phyloP scores from a whole-genome alignment of 2,329 filamentous ascomycete genomes.

The Chrysoporthe austroafricana region DNA sequence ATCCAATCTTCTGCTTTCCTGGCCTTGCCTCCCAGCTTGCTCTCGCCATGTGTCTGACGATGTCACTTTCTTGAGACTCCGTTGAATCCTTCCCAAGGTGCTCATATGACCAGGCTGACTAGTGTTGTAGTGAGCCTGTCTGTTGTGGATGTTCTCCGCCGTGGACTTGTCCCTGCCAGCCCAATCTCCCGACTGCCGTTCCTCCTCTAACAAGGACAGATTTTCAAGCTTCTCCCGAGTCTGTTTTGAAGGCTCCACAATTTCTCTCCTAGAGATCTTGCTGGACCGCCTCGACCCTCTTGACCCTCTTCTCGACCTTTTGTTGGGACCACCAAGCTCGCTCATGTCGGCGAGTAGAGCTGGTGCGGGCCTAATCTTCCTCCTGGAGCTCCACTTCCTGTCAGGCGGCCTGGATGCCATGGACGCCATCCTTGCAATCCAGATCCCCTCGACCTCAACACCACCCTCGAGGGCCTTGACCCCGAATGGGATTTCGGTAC shows the following conservation, averaged over 20 bases:
- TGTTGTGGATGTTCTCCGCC: neutral
- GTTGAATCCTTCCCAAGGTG: conserved; percentile 25
- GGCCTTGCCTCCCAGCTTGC: conserved; percentile 1
- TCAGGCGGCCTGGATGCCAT: conserved; percentile 34
- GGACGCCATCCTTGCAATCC: conserved; percentile 63
- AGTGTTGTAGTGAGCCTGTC: neutral
- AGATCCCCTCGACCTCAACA: conserved; percentile 83
- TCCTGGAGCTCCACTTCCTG: conserved; percentile 27
- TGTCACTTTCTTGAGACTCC: conserved; percentile 23
- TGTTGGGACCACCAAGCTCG: conserved; percentile 6
- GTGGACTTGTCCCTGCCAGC: neutral
- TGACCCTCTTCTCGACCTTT: conserved; percentile 9
- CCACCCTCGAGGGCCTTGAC: conserved; percentile 83
- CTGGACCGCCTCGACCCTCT: conserved; percentile 15
- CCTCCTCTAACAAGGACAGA: conserved; percentile 12
- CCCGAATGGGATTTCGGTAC: conserved; percentile 78
- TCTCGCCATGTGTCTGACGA: conserved; percentile 18
- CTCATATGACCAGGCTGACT: conserved; percentile 5
- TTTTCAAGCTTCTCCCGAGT: conserved; percentile 21
- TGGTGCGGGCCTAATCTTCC: conserved; percentile 25
- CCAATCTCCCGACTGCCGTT: neutral
- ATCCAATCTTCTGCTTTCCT: conserved; percentile 6
- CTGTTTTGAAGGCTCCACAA: conserved; percentile 15
- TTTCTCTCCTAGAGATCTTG: conserved; percentile 25
- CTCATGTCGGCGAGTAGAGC: conserved; percentile 14